Evolutionary conservation across 768 basidiomycete species (phyloP).

Genomic region (Lactarius evosmus): DNA sequence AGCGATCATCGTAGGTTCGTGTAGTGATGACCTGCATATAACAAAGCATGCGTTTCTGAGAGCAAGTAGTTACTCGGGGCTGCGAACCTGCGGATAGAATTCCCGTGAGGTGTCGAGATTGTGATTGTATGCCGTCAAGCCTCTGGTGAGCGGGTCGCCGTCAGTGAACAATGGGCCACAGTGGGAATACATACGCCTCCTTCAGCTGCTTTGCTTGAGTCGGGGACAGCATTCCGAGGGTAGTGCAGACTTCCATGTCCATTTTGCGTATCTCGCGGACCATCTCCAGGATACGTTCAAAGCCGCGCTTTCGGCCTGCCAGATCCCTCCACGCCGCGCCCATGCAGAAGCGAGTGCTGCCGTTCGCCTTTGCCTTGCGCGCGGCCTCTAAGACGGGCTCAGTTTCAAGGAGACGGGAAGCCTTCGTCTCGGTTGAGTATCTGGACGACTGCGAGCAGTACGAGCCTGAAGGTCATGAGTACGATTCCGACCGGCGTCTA

Average conservation of each 20-base stretch:
- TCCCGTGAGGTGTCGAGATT: constrained; percentile 98
- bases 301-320: constrained; percentile 87
- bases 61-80: constrained; percentile 9
- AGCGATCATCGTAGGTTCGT: constrained; percentile 88
- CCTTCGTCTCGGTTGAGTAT: constrained; percentile 85
- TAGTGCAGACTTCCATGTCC: constrained; percentile 99
- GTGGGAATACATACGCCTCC: constrained; percentile 63
- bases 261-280: constrained; percentile 86
- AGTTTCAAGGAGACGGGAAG: constrained; percentile 80
- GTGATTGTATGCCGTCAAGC: constrained; percentile 96
- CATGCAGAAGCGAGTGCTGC: constrained; percentile 98
- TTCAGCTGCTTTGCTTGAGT: constrained; percentile 91
- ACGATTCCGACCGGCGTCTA: constrained; percentile 16
- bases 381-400: constrained; percentile 94
- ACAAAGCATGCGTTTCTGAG: constrained; percentile 6
- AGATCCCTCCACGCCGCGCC: constrained; percentile 98
- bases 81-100: constrained; percentile 81
- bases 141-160: constrained; percentile 42
- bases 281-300: constrained; percentile 91
- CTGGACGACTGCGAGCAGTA: constrained; percentile 98
- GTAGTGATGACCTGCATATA: constrained; percentile 78
- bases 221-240: constrained; percentile 92
- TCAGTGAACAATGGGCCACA: background rate
- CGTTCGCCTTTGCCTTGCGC: constrained; percentile 90
- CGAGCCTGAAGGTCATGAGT: constrained; percentile 55